These are phyloP conservation scores for Aspergillus sp. DNA, from an alignment of 2,329 filamentous ascomycete species.

Conservation along the genomic window DNA sequence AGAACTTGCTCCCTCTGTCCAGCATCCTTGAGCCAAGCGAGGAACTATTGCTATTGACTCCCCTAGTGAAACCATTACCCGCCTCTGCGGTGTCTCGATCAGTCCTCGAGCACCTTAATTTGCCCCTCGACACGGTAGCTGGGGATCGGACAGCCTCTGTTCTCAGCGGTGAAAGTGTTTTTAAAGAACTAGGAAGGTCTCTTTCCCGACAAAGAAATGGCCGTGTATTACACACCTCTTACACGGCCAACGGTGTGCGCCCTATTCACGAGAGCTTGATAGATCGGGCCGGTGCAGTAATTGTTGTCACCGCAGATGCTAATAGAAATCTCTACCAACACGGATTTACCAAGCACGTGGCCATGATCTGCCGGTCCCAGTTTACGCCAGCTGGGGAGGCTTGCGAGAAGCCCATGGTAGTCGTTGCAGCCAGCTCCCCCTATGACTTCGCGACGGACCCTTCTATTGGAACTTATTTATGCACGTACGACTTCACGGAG, in stretches of 20 bases:
- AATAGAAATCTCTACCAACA: slow-evolving; percentile 92
- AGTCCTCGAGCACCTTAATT: slow-evolving; percentile 49
- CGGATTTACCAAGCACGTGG: slow-evolving; percentile 92
- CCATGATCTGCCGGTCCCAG: slow-evolving; percentile 74
- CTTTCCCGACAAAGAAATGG: slow-evolving; percentile 83
- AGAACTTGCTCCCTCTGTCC: slow-evolving; percentile 77
- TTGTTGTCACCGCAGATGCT: slow-evolving; percentile 89
- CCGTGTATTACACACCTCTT: slow-evolving; percentile 88
- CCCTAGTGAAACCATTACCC: slow-evolving; percentile 86
- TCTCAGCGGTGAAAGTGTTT: slow-evolving; percentile 91
- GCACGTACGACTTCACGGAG: slow-evolving; percentile 95
- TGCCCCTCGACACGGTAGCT: slow-evolving; percentile 54
- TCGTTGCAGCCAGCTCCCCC: slow-evolving; percentile 89
- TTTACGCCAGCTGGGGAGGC: slow-evolving; percentile 38
- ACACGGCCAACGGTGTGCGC: slow-evolving; percentile 87
- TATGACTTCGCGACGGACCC: slow-evolving; percentile 96
- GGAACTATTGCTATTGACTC: slow-evolving; percentile 84
- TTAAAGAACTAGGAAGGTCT: slow-evolving; percentile 82
- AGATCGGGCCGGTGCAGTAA: slow-evolving; percentile 80
- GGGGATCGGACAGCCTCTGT: slow-evolving; percentile 62
- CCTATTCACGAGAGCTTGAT: slow-evolving; percentile 94
- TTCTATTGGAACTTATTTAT: slow-evolving; percentile 86
- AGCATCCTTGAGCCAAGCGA: slow-evolving; percentile 80
- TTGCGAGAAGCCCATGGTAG: slow-evolving; percentile 78
- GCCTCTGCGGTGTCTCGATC: slow-evolving; percentile 80